Base-by-base conservation (phyloP, 2,329 filamentous ascomycete species). In the Ceratocystis huliohia region DNA sequence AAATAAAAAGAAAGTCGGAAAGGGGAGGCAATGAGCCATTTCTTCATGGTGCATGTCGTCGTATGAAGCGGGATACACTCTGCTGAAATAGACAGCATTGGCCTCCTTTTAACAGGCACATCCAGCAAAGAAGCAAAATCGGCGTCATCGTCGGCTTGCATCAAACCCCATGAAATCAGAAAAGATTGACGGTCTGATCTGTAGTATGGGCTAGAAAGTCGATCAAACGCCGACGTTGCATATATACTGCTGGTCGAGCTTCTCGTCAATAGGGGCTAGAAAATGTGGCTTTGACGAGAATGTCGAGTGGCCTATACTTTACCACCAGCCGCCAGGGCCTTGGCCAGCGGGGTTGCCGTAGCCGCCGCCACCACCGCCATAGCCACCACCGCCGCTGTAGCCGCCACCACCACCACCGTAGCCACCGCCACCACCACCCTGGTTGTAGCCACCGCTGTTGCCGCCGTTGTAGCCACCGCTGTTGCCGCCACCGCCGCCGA, bases 281-380 rank as follows among this genome's bases (percentile, higher is more conserved):
- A 28, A 53, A 25, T 25, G 25, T 22, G 22, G 48, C 48, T 25
- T 25, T 59, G 56, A 59, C 30, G 56, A 59, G 56, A 46, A 62
- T 63, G 17, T 5, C 8, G 7, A 10, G 17, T 5, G 56, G 5
- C 15, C 7, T 2, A 13, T 56, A 6, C 68, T 76, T 79, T 83
- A 84, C 82, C 82, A 90, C 82, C 82, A 90, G 87, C 88, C 86
- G 69, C 83, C 83, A 59, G 79, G 79, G 69, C 84, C 84, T 56
- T 80, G 80, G 71, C 87, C 86, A 78, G 88, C 87, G 75, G 87
- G 87, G 77, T 89, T 89, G 76, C 83, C 76, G 69, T 83, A 83
- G 65, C 80, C 77, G 64, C 77, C 76, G 65, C 75, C 74, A 62
- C 44, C 25, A 15, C 61, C 80, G 80, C 69, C 79, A 77, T 72